Evolutionary conservation across 1,284 basidiomycete species (phyloP).

Genomic region (Bondarzewia mesenterica): DNA sequence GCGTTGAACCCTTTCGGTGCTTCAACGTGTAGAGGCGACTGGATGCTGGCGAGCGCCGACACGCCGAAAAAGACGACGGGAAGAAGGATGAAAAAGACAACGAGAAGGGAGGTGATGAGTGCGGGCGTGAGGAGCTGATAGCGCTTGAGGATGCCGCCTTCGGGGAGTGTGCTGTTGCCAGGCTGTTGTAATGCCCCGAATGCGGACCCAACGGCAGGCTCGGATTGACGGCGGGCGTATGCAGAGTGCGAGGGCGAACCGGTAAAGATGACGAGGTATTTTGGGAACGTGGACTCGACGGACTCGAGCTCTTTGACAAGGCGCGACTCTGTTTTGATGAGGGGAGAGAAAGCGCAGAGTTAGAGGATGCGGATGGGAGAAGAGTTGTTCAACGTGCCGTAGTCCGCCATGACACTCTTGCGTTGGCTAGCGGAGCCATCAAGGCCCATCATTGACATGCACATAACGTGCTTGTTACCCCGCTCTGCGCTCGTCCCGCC

Average conservation of each 20-base stretch:
- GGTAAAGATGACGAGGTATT: constrained; percentile 57
- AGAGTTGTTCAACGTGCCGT: constrained; percentile 35
- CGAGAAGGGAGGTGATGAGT: constrained; percentile 62
- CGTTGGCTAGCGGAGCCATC: constrained; percentile 31
- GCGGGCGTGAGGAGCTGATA: constrained; percentile 79
- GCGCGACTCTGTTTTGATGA: constrained; percentile 14
- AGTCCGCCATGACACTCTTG: constrained; percentile 37
- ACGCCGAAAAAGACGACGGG: constrained; percentile 66
- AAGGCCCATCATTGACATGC: constrained; percentile 45
- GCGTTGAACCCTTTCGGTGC: constrained; percentile 60
- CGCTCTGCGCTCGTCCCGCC: constrained; percentile 21
- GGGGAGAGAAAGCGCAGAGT: not conserved
- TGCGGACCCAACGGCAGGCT: constrained; percentile 12
- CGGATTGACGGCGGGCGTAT: constrained; percentile 28
- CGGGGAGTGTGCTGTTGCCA: constrained; percentile 27
- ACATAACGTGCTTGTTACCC: constrained; percentile 46
- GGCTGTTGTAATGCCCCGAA: constrained; percentile 12
- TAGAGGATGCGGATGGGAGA: not conserved
- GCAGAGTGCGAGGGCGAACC: constrained; percentile 34
- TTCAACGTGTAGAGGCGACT: constrained; percentile 59
- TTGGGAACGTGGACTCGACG: constrained; percentile 41
- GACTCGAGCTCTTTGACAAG: constrained; percentile 36
- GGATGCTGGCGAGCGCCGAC: constrained; percentile 65
- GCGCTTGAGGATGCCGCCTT: constrained; percentile 58
- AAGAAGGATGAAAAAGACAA: constrained; percentile 64